Conservation (phyloP, 1,284 basidiomycete species). For the Xerocomus amazonicus region DNA sequence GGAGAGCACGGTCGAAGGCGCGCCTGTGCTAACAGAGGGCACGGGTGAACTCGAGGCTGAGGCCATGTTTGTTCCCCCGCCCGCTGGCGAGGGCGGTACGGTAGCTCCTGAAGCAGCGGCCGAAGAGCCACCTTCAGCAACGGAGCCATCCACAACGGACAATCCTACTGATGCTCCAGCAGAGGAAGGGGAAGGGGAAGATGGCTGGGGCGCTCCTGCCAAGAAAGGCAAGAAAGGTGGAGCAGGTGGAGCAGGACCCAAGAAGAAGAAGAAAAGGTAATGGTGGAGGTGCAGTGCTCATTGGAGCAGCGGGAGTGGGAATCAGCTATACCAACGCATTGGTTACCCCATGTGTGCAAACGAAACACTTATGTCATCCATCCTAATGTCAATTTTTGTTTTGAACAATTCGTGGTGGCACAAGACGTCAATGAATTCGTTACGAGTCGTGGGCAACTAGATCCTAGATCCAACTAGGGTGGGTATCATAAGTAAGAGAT, state of each 20-base stretch:
- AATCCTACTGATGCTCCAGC: slow-evolving; percentile 15
- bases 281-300: not conserved
- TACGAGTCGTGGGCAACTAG: not conserved
- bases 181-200: slow-evolving; percentile 14
- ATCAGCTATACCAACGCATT: not conserved
- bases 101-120: too few relatives aligned
- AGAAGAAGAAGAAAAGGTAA: slow-evolving; percentile 25
- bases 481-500: not conserved
- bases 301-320: not conserved
- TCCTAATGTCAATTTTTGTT: not conserved
- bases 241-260: not conserved
- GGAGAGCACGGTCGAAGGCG: not conserved
- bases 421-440: not conserved
- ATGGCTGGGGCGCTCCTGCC: rapidly evolving
- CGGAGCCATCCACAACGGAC: slow-evolving; percentile 17
- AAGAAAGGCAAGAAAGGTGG: slow-evolving; percentile 4
- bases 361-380: too few relatives aligned
- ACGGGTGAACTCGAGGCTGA: not conserved
- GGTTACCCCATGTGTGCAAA: too few relatives aligned
- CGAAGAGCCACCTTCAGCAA: slow-evolving; percentile 5
- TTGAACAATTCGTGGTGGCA: too few relatives aligned
- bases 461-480: not conserved
- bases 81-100: not conserved
- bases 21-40: not conserved
- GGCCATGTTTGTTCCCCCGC: not conserved